Evolutionary conservation across 192 early-diverging fungal genomes (phyloP), one percentile per base, ranked within the genome.

Genomic region (Phlyctochytrium arcticum): DNA sequence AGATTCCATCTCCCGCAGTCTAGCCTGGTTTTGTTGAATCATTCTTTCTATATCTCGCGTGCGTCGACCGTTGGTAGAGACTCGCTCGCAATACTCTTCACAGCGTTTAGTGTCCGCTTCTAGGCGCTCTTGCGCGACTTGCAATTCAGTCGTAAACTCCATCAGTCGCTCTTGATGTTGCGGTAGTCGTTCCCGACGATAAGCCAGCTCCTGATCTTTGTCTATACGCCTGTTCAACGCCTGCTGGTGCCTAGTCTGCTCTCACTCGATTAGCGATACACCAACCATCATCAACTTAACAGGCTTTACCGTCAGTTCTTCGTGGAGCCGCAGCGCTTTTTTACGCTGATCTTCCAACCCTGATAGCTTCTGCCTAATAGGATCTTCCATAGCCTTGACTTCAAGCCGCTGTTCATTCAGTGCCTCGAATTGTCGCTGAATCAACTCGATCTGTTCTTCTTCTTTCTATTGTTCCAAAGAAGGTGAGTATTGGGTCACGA

Each of bases 1-100:
- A n/a, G n/a, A n/a, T n/a, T 60, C 67, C 21, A 62, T 19, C 58
- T 68, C 70, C 32, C 55, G 44, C 31, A 74, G n/a, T 10, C 31
- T 34, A 6, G 59, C 70, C 24, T 68, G 39, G 33, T 62, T 48
- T 30, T 61, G 51, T 37, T 55, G 46, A 3, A 75, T 34, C 17
- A 53, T 58, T 31, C 49, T 65, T 29, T 75, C 64, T 42, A 60
- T 32, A 23, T 69, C 64, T 10, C 39, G 57, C 10, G 10, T 17
- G 27, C 35, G 35, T 23, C 32, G 12, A n/a, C n/a, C n/a, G 29
- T 60, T 65, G 15, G 36, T 31, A 19, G 50, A 36, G 12, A 69
- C 67, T 6, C 67, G 47, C 50, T 69, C 67, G 19, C 44, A 46
- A 21, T 68, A 64, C 39, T 49, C 44, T 44, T 68, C 66, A 15